Conservation (phyloP, 2,329 filamentous ascomycete genomes). For the Neonectria neomacrospora region DNA sequence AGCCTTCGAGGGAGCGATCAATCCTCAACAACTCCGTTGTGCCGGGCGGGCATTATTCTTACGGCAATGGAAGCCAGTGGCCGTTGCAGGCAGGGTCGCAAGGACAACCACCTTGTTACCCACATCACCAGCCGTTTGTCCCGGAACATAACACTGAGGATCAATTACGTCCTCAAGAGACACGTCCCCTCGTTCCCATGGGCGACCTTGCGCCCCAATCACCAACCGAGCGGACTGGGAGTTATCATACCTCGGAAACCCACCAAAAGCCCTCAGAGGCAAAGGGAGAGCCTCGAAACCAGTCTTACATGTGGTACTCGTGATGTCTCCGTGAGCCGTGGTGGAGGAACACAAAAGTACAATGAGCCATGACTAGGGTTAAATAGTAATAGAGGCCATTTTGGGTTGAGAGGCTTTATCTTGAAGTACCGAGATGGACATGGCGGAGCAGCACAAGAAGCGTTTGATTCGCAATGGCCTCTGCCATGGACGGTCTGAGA, state of each 20-base stretch:
- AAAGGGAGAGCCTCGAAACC: not conserved
- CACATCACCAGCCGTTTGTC: not conserved
- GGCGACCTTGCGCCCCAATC: not conserved
- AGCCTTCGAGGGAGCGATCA: not conserved
- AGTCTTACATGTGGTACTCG: slow-evolving; percentile 3
- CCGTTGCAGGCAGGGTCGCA: not conserved
- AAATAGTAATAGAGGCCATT: not conserved
- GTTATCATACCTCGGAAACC: not conserved
- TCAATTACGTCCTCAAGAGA: not conserved
- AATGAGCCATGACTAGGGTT: not conserved
- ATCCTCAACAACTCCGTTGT: not conserved
- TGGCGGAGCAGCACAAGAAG: slow-evolving; percentile 11
- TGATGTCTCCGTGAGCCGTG: not conserved
- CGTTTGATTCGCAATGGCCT: slow-evolving; percentile 11
- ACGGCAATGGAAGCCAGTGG: not conserved
- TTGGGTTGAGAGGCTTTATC: not conserved
- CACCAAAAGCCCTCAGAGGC: not conserved
- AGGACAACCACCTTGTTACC: not conserved
- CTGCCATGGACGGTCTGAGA: slow-evolving; percentile 20
- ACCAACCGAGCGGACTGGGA: slow-evolving; percentile 7
- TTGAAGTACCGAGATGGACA: not conserved
- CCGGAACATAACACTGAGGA: not conserved
- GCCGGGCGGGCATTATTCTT: slow-evolving; percentile 2
- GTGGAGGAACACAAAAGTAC: not conserved
- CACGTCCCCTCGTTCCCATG: not conserved